A percentile compares a stretch with the other conserved stretches of the same genome.
Conservation (phyloP, 345 rosid species). For the Dipteronia sinensis region DNA sequence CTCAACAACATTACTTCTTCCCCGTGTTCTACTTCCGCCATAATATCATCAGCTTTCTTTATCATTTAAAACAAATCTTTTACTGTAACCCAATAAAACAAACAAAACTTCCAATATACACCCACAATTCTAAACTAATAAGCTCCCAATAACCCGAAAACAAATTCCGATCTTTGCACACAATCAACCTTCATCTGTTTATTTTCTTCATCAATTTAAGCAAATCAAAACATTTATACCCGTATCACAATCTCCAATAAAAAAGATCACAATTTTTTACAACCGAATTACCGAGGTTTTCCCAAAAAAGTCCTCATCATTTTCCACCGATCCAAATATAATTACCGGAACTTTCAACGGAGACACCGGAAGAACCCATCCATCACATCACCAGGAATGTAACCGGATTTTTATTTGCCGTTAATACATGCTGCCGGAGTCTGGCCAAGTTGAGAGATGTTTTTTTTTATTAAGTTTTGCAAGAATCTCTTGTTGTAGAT, state of each 20-base stretch:
- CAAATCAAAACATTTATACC: conserved; percentile 26
- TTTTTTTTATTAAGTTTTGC: not conserved
- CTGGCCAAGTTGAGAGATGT: conserved; percentile 32
- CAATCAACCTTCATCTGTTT: conserved; percentile 41
- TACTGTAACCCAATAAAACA: conserved; percentile 25
- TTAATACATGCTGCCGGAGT: conserved; percentile 41
- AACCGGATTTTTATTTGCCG: conserved; percentile 25
- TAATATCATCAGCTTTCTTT: conserved; percentile 24
- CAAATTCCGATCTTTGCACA: conserved; percentile 37
- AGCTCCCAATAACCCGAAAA: conserved; percentile 38
- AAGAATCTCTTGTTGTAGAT: no score
- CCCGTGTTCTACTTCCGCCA: conserved; percentile 32
- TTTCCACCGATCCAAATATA: conserved; percentile 27
- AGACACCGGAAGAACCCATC: conserved; percentile 39
- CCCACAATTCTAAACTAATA: conserved; percentile 23
- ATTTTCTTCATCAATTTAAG: conserved; percentile 34
- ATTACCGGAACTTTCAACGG: not conserved
- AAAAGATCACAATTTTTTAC: conserved; percentile 15
- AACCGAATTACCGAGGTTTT: conserved; percentile 26
- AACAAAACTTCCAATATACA: conserved; percentile 29
- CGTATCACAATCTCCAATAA: conserved; percentile 9
- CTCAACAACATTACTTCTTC: no score
- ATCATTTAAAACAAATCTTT: conserved; percentile 34
- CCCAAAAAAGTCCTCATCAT: conserved; percentile 14
- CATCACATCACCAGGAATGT: conserved; percentile 16